These are phyloP conservation scores for Phytophthora colocasiae DNA, from an alignment of 352 stramenopile genomes.

Conservation along the genomic window DNA sequence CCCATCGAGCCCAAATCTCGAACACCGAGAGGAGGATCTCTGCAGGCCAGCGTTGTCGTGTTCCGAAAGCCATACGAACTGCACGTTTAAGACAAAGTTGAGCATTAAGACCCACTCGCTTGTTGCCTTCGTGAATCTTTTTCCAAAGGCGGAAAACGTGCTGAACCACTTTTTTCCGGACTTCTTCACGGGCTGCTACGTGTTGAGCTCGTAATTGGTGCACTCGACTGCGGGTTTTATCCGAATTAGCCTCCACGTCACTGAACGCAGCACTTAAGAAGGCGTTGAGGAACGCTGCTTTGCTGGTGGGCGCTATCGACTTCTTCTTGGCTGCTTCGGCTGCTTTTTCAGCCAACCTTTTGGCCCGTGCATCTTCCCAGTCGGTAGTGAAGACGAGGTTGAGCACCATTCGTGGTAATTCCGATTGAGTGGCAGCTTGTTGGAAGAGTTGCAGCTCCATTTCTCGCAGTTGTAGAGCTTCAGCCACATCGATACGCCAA, in stretches of 20 bases:
- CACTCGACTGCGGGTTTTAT: slow-evolving; percentile 27
- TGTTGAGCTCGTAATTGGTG: slow-evolving; percentile 53
- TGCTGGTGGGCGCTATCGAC: slow-evolving; percentile 5
- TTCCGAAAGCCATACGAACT: slow-evolving; percentile 62
- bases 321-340: slow-evolving; percentile 23
- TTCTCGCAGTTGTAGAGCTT: slow-evolving; percentile 52
- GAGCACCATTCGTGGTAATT: slow-evolving; percentile 63
- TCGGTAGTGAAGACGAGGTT: slow-evolving; percentile 79
- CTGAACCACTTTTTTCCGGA: slow-evolving; percentile 77
- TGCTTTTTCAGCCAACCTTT: slow-evolving; percentile 17
- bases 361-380: slow-evolving; percentile 44
- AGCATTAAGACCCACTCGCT: slow-evolving; percentile 64
- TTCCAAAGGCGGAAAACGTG: slow-evolving; percentile 75
- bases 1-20: slow-evolving; percentile 72
- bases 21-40: slow-evolving; percentile 74
- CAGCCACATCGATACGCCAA: slow-evolving; percentile 57
- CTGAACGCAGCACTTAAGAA: slow-evolving; percentile 71
- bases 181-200: slow-evolving; percentile 46
- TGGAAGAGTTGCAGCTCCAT: slow-evolving; percentile 74
- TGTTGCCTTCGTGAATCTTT: slow-evolving; percentile 46
- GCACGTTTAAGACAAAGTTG: slow-evolving; percentile 81
- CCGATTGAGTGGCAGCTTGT: slow-evolving; percentile 52
- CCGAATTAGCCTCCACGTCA: slow-evolving; percentile 40
- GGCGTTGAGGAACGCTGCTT: slow-evolving; percentile 35
- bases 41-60: slow-evolving; percentile 59